phyloP scores from a whole-genome alignment of 495 filamentous ascomycete genomes.

The Hypoxylon trugodes region DNA sequence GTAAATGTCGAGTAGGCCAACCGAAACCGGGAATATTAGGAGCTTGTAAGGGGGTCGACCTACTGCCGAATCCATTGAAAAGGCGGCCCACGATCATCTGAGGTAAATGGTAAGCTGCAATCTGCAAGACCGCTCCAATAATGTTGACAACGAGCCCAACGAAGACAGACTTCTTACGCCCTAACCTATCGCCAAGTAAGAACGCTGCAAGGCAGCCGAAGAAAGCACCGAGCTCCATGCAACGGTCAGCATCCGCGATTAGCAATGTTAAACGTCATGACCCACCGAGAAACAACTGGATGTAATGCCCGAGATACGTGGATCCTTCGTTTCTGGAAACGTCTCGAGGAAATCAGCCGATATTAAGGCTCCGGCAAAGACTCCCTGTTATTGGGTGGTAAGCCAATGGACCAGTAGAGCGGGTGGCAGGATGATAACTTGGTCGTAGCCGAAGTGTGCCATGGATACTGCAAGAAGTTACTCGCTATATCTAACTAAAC shows the following conservation, averaged over 20 bases:
- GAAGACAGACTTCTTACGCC: conserved; percentile 48
- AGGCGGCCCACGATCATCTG: conserved; percentile 45
- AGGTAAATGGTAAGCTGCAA: conserved; percentile 44
- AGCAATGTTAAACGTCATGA: conserved; percentile 18
- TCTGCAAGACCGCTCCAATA: conserved; percentile 45
- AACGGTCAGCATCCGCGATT: conserved; percentile 45
- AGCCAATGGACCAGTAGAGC: conserved; percentile 15
- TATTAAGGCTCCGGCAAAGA: conserved; percentile 46
- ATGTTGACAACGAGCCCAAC: conserved; percentile 42
- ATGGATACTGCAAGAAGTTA: conserved; percentile 40
- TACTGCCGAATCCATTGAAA: conserved; percentile 43
- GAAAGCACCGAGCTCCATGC: conserved; percentile 62
- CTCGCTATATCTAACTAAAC: conserved; percentile 16
- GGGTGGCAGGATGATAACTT: conserved; percentile 28
- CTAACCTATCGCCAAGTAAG: conserved; percentile 44
- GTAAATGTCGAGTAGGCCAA: background rate
- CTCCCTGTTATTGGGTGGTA: conserved; percentile 30
- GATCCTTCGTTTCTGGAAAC: conserved; percentile 45
- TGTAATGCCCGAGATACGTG: conserved; percentile 47
- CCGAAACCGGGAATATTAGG: background rate
- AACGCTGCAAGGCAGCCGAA: conserved; percentile 45
- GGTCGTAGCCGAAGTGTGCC: conserved; percentile 48
- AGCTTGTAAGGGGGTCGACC: conserved; percentile 4
- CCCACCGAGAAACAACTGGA: conserved; percentile 49
- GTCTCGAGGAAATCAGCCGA: conserved; percentile 43